phyloP scores from a whole-genome alignment of 2,329 filamentous ascomycete genomes.

The Cordyceps pruinosa region DNA sequence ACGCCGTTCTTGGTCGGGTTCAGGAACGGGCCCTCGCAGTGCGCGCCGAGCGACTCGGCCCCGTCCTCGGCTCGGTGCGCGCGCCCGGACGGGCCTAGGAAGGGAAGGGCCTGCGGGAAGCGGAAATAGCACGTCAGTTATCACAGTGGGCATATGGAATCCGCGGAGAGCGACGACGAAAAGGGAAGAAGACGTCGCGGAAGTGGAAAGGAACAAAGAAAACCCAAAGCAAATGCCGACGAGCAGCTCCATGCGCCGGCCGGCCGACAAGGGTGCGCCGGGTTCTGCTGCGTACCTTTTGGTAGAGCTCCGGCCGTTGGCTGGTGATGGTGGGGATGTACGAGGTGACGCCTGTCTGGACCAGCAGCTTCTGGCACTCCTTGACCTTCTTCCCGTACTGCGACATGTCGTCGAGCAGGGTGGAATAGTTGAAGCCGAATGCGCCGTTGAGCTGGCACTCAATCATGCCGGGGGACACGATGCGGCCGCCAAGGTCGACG shows the following conservation, averaged over 20 bases:
- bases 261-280: background rate
- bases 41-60: conserved; percentile 80
- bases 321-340: conserved; percentile 83
- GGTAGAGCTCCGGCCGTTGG: conserved; percentile 73
- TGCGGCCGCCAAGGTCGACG: conserved; percentile 74
- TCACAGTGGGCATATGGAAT: no score
- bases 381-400: conserved; percentile 67
- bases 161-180: background rate
- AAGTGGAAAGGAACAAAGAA: background rate
- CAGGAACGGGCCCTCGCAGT: conserved; percentile 87
- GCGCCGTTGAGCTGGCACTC: conserved; percentile 90
- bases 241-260: background rate
- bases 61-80: conserved; percentile 57
- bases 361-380: conserved; percentile 62
- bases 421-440: conserved; percentile 88
- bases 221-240: background rate
- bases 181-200: no score
- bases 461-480: conserved; percentile 79
- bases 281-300: conserved; percentile 52
- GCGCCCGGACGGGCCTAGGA: conserved; percentile 64
- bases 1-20: conserved; percentile 78
- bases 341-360: conserved; percentile 77
- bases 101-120: conserved; percentile 56
- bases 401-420: conserved; percentile 59
- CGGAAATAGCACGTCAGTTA: no score